These are phyloP conservation scores for Neofusicoccum sp. DNA, from an alignment of 2,329 filamentous ascomycete genomes.

Conservation along the genomic window DNA sequence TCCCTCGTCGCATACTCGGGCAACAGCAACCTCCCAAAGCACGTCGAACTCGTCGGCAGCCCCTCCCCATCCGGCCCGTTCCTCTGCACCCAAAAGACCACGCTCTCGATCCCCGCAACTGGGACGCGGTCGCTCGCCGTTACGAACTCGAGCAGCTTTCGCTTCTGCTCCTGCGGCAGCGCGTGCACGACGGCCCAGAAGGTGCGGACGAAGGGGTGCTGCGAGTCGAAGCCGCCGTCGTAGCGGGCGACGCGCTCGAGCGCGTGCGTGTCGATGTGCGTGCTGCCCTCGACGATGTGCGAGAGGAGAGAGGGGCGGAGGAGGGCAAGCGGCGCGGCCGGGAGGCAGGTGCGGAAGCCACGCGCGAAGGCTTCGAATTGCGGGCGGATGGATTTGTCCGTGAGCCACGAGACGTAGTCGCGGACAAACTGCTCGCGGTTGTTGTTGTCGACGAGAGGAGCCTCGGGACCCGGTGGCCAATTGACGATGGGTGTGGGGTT, in stretches of 20 bases:
- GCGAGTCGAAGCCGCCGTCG: slow-evolving; percentile 73
- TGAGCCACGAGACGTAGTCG: slow-evolving; percentile 85
- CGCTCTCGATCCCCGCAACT: slow-evolving; percentile 77
- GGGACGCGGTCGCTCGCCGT: slow-evolving; percentile 91
- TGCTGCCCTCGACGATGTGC: slow-evolving; percentile 78
- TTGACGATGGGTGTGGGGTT: slow-evolving; percentile 8
- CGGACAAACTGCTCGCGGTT: slow-evolving; percentile 79
- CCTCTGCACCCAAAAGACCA: slow-evolving; percentile 82
- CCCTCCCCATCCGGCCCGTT: slow-evolving; percentile 66
- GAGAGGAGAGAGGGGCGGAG: slow-evolving; percentile 61
- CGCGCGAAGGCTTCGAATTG: slow-evolving; percentile 80
- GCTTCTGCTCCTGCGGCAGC: slow-evolving; percentile 70
- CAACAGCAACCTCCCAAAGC: slow-evolving; percentile 84
- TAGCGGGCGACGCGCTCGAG: slow-evolving; percentile 75
- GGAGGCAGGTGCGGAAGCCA: slow-evolving; percentile 78
- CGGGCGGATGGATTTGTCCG: slow-evolving; percentile 72
- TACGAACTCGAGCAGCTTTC: slow-evolving; percentile 85
- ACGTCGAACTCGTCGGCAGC: slow-evolving; percentile 88
- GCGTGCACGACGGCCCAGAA: slow-evolving; percentile 82
- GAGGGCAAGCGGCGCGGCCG: slow-evolving; percentile 65
- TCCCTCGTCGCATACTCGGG: slow-evolving; percentile 77
- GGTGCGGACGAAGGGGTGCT: slow-evolving; percentile 69
- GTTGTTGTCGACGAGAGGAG: slow-evolving; percentile 74
- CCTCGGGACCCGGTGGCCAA: slow-evolving; percentile 48
- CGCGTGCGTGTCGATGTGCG: slow-evolving; percentile 75